phyloP scores from a whole-genome alignment of 1,139 yeast species.

The Candida sojae region DNA sequence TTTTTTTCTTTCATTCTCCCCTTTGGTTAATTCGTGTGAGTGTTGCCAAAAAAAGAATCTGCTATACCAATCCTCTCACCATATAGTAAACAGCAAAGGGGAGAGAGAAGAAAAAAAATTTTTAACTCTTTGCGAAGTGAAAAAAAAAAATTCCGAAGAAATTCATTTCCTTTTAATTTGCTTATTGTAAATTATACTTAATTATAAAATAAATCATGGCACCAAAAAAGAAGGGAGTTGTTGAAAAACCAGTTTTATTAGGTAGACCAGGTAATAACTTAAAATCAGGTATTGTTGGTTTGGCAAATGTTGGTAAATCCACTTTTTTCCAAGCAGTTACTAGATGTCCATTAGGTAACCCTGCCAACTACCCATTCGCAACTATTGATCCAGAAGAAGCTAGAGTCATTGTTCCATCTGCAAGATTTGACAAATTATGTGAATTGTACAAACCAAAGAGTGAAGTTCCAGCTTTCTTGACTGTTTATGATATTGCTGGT shows the following conservation, averaged over 20 bases:
- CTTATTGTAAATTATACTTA: constrained; percentile 6
- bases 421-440: constrained; percentile 77
- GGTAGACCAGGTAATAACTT: constrained; percentile 99
- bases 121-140: constrained; percentile 4
- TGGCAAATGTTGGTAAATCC: constrained; percentile 97
- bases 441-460: constrained; percentile 79
- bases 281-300: constrained; percentile 95
- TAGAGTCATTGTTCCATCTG: constrained; percentile 92
- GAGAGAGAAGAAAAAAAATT: not conserved
- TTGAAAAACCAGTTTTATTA: constrained; percentile 84
- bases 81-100: not conserved
- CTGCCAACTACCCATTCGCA: constrained; percentile 98
- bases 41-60: not conserved
- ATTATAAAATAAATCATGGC: constrained; percentile 55
- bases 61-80: constrained; percentile 1
- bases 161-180: constrained; percentile 2
- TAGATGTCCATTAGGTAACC: constrained; percentile 92
- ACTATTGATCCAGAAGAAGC: constrained; percentile 99
- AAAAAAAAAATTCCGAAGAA: constrained; percentile 10
- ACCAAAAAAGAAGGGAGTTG: constrained; percentile 85
- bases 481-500: constrained; percentile 97
- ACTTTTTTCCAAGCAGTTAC: constrained; percentile 87
- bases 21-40: constrained; percentile 1
- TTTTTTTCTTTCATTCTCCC: constrained; percentile 1
- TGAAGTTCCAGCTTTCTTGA: constrained; percentile 90